Base-by-base conservation (phyloP, 1,139 yeast species). In the Diutina scorzettiae region DNA sequence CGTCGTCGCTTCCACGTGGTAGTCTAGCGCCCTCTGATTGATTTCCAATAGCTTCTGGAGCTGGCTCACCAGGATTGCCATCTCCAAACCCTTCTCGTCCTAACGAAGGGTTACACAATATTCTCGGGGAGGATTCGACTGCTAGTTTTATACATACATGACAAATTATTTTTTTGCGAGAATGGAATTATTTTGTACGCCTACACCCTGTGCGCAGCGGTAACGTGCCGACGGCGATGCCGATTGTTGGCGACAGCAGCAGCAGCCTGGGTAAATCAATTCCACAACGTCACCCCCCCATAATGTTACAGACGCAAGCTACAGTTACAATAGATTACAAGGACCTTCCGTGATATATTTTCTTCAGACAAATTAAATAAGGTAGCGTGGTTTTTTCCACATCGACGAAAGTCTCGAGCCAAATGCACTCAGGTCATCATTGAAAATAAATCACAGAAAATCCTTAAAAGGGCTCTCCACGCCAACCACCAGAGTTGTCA, bases 361-460 rank as follows among this genome's bases (percentile, higher is more conserved):
- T 28, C 48, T 41, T 55, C 59, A 55, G 59, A 53, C 58, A 70
- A 67, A 63, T 62, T 56, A 58, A 59, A 53, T 69, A 68, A 81
- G 89, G 89, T 81, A 81, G 89, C 93, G 78, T 71, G 89, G 75
- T 64, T 81, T 80, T 81, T 81, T 82, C 93, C 93, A 82, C 93
- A 82, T 71, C 83, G 84, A 81, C 85, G 71, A 69, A 71, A 59
- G 84, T 80, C 91, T 82, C 91, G 93, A 82, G 93, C 91, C 93
- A 82, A 82, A 82, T 82, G 93, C 93, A 81, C 91, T 82, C 89
- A 61, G 60, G 80, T 81, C 89, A 81, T 81, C 89, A 80, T 73
- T 37, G 8, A 18, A 18, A 17, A 33, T 5, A 14, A 8, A 16
- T n/a, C 31, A 28, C n/a, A 28, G n/a, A 28, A 28, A n/a, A n/a